Evolutionary conservation across 192 early-diverging fungal genomes (phyloP), one percentile per base, ranked within the genome.

Genomic region (Blastocladiella britannica): DNA sequence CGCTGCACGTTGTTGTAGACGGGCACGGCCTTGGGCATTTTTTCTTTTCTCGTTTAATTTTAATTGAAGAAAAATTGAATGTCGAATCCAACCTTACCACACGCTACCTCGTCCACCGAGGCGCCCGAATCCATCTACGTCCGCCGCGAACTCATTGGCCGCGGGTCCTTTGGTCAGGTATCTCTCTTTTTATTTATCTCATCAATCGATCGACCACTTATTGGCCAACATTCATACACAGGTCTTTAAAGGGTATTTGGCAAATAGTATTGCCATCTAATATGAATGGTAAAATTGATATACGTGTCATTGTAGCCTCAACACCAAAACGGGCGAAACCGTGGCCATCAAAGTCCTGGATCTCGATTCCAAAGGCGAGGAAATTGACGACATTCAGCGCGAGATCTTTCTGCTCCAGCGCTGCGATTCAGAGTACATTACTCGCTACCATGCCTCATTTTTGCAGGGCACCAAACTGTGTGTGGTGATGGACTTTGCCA

Each of bases 401-500:
- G 96, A 99, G 66, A 93, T 99, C 43, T 87, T 87, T 23, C 84
- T 91, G 60, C 72, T 88, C 43, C 81, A 76, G 56, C 74, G 72
- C 57, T 81, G 82, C 53, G 83, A 83, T 62, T 91, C 91, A 26
- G 76, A 84, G 29, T 82, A 91, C 66, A 93, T 96, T 59, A 95
- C 92, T 1, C 79, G 82, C 53, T 97, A 97, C 65, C 85, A 91
- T 72, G 91, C 88, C 29, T 85, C 84, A 47, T 82, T 87, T 53
- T 66, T 95, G 30, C 79, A 87, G 60, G 88, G 84, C 22, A 90
- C 89, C 24, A 93, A 91, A 58, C 74, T 98, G 47, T 98, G 95
- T 91, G 86, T 98, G 60, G 80, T 97, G 58, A 96, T 98, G 89
- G 95, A 97, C 61, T 93, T 87, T 73, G 91, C 89, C 5, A 89